Conservation (phyloP, 257 asterid genomes). For the Solanum gandarillasii region DNA sequence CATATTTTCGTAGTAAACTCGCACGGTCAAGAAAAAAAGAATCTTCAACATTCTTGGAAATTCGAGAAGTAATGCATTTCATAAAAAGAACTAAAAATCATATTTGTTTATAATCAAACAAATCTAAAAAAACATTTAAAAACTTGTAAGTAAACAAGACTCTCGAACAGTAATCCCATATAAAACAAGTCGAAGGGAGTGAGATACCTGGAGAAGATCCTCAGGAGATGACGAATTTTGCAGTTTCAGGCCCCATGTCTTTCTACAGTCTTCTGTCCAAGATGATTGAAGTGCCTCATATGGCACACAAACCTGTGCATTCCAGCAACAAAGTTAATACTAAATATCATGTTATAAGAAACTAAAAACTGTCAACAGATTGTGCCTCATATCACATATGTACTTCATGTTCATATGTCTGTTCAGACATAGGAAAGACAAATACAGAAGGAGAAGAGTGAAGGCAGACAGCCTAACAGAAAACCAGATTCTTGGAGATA, state of each 20-base stretch:
- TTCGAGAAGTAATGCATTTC: not conserved
- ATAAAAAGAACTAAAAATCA: not conserved
- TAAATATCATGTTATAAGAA: not conserved
- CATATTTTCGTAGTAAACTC: not conserved
- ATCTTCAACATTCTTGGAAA: not conserved
- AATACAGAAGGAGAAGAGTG: not conserved
- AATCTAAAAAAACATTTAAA: not conserved
- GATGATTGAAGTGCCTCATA: slow-evolving; percentile 62
- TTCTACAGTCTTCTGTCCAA: slow-evolving; percentile 74
- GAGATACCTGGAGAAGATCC: slow-evolving; percentile 63
- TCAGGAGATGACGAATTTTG: slow-evolving; percentile 49
- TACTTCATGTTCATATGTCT: not conserved
- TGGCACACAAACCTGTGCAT: slow-evolving; percentile 68
- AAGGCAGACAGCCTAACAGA: not conserved
- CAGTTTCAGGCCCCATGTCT: slow-evolving; percentile 65
- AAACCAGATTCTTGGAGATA: not conserved
- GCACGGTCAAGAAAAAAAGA: not conserved
- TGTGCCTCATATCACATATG: not conserved
- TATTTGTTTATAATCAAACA: not conserved
- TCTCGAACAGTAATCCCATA: not conserved
- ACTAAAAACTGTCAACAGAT: not conserved
- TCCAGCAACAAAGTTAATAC: not conserved
- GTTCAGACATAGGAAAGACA: not conserved
- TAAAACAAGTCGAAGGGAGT: not conserved
- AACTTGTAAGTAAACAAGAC: not conserved